Conservation (phyloP, 2,329 filamentous ascomycete genomes). For the Fusarium foetens region DNA sequence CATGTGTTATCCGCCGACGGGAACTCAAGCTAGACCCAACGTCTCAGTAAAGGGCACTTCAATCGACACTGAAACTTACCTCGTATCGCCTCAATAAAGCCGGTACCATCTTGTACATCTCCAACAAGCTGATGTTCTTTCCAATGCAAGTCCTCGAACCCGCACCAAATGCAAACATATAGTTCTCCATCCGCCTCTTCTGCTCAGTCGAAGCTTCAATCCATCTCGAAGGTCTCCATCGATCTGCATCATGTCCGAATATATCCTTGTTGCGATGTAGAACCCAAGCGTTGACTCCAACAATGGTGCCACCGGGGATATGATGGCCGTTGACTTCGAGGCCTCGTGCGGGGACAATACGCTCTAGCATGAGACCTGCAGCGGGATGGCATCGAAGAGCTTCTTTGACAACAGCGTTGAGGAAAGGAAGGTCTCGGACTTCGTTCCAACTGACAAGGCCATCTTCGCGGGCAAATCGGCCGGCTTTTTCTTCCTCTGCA, state of each 20-base stretch:
- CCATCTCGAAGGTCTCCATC: conserved; percentile 67
- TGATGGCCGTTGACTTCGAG: conserved; percentile 68
- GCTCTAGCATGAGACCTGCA: conserved; percentile 75
- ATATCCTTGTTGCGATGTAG: conserved; percentile 73
- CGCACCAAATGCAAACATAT: conserved; percentile 69
- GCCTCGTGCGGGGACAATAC: conserved; percentile 73
- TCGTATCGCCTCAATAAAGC: conserved; percentile 1
- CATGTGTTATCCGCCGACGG: not conserved
- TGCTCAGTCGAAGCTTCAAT: conserved; percentile 58
- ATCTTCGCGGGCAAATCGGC: conserved; percentile 58
- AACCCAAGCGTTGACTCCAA: conserved; percentile 80
- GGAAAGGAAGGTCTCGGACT: conserved; percentile 74
- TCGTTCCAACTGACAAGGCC: conserved; percentile 75
- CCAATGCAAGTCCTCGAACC: conserved; percentile 76
- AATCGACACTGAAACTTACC: not conserved
- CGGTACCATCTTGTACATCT: conserved; percentile 71
- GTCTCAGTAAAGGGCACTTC: rapidly evolving
- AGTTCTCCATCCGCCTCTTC: conserved; percentile 25
- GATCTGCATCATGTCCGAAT: conserved; percentile 73
- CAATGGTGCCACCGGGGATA: conserved; percentile 75
- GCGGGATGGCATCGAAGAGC: conserved; percentile 80
- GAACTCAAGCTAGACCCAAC: not conserved
- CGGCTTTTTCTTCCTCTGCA: conserved; percentile 64
- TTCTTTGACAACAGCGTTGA: conserved; percentile 81
- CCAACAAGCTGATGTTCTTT: conserved; percentile 69